phyloP scores from a whole-genome alignment of 495 filamentous ascomycete species.

The Staphylotrichum longicolle region DNA sequence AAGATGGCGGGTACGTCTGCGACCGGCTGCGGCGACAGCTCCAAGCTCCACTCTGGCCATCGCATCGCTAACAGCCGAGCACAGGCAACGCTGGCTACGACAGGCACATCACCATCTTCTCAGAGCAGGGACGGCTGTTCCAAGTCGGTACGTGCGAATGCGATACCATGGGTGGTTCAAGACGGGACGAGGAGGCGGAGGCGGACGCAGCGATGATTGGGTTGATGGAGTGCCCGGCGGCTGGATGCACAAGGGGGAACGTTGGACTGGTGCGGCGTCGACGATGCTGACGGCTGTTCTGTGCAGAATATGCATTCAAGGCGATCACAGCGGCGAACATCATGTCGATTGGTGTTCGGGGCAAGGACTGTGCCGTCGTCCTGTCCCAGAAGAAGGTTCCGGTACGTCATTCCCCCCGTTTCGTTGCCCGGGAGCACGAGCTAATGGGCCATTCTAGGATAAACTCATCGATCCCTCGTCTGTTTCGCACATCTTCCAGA shows the following conservation, averaged over 20 bases:
- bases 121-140: conserved; percentile 94
- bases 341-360: conserved; percentile 91
- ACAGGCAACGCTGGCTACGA: conserved; percentile 94
- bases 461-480: conserved; percentile 98
- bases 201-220: background rate
- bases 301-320: conserved; percentile 98
- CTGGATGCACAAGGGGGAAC: conserved; percentile 1
- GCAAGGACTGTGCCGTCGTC: conserved; percentile 95
- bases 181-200: background rate
- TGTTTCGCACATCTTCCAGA: conserved; percentile 93
- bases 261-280: background rate
- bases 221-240: conserved; percentile 4
- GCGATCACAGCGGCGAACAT: conserved; percentile 99
- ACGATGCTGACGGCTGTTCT: conserved; percentile 33
- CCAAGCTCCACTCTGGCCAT: conserved; percentile 25
- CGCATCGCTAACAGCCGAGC: conserved; percentile 27
- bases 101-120: conserved; percentile 99
- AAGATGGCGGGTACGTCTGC: conserved; percentile 47
- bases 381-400: conserved; percentile 99
- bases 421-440: background rate
- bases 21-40: conserved; percentile 26
- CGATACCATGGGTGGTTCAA: background rate
- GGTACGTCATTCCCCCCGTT: conserved; percentile 57
- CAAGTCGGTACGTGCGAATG: conserved; percentile 84
- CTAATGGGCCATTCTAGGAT: conserved; percentile 58